Evolutionary conservation across 2,329 filamentous ascomycete species (phyloP), one percentile per base, ranked within the genome.

Genomic region (Mollisia scopiformis): DNA sequence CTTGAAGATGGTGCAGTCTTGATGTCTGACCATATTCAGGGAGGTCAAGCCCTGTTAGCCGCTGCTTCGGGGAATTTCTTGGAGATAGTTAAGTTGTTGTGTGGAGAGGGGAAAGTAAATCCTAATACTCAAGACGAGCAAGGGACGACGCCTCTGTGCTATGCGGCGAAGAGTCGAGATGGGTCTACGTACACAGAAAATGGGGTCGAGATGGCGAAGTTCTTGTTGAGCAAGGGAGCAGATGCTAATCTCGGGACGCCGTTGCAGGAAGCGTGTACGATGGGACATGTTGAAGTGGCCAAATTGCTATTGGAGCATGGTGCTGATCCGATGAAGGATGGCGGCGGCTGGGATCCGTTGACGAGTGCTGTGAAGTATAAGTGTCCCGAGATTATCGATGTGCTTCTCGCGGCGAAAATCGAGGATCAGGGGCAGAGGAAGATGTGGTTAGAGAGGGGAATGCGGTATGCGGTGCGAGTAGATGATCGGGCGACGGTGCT

Each of bases 1-100:
- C 50, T 69, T 0, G 59, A 64, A 8, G 55, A 61, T 8, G 66
- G 65, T 0, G 65, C 61, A 23, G n/a, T n/a, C n/a, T 47, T 66
- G 11, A 27, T 52, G 4, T 52, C 64, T 16, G 23, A 62, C 39
- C 53, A 57, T n/a, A 21, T n/a, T 7, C 59, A 65, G 21, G 62
- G 52, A 13, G 33, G 57, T 6, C 16, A 41, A 13, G 62, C 64
- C 13, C 57, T 66, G n/a, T n/a, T n/a, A 3, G 23, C 58, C 13
- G 11, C 35, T 2, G 59, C 64, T 31, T 55, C 64, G 2, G 60
- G 64, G 3, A 47, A 66, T 50, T 54, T 66, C 5, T n/a, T n/a
- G n/a, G 55, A 58, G 5, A 30, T 64, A n/a, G 60, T 64, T 3
- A 66, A 63, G 27, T 14, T 62, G 23, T 37, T 66, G 13, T 56